Conservation (phyloP, 805 yeast genomes). For the Cyberlindnera xishuangbannaensis region DNA sequence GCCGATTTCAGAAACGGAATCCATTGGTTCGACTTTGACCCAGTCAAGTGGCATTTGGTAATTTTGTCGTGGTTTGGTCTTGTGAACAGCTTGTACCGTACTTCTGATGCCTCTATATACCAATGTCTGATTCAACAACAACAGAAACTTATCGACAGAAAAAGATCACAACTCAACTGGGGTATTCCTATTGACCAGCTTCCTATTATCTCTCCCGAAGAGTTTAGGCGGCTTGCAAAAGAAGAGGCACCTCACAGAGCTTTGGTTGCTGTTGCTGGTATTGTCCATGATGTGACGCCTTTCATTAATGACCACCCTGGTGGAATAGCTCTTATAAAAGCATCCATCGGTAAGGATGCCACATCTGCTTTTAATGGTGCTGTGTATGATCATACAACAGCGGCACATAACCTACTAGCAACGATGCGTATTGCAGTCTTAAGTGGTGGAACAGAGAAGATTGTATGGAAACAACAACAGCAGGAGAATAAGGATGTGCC, state of each 20-base stretch:
- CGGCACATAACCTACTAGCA: constrained; percentile 84
- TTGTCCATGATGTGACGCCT: constrained; percentile 90
- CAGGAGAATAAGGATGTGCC: constrained; percentile 60
- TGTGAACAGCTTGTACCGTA: constrained; percentile 52
- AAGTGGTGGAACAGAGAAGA: constrained; percentile 74
- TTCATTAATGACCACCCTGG: constrained; percentile 94
- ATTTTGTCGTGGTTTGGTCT: constrained; percentile 46
- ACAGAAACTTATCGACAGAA: constrained; percentile 72
- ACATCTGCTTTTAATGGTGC: constrained; percentile 94
- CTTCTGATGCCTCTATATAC: constrained; percentile 42
- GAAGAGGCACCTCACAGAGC: constrained; percentile 48
- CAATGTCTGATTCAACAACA: constrained; percentile 74
- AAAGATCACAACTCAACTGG: constrained; percentile 81
- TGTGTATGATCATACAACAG: constrained; percentile 87
- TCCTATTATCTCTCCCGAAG: constrained; percentile 59
- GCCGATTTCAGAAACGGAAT: constrained; percentile 78
- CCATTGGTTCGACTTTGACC: constrained; percentile 74
- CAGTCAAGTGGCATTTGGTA: constrained; percentile 69
- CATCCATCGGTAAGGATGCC: constrained; percentile 90
- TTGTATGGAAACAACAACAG: constrained; percentile 75
- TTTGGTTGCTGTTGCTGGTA: constrained; percentile 80
- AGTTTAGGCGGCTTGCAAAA: constrained; percentile 34
- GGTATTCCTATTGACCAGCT: constrained; percentile 88
- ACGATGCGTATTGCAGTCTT: constrained; percentile 91
- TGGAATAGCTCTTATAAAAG: constrained; percentile 69